Evolutionary conservation across 108 stramenopile species (phyloP), one percentile per base, ranked within the genome.

Genomic region (Nannochloropsis granulata): DNA sequence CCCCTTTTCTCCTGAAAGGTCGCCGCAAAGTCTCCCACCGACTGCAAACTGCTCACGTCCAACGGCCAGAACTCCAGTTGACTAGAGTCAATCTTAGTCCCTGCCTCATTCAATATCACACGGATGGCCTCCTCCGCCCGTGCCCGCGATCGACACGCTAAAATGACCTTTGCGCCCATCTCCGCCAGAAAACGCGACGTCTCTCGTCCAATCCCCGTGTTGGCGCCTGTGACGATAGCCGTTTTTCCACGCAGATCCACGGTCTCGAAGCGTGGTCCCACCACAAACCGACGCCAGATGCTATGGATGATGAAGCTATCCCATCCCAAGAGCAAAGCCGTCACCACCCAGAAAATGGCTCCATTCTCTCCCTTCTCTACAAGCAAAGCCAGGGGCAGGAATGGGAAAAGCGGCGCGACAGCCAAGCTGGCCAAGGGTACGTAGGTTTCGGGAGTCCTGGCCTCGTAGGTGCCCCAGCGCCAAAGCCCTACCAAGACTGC

Each of bases 81-180:
- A 24, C 19, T 10, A n/a, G 56, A 10, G 16, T 71, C n/a, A 2
- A 71, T 71, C 10, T 71, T 71, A 24, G 78, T 14, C 7, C 79
- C 23, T 78, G 56, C 14, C 82, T 43, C 81, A 24, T 14, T 19
- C 71, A 88, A 82, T 19, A 89, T 89, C 16, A 23, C 24, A 14
- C 81, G 14, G 13, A 85, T 89, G n/a, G 88, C 88, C 19, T 85
- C 85, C 21, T 84, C 80, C 23, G 88, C 88, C 25, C 88, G 85
- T 14, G 88, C 88, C 44, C 83, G 43, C 23, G 87, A 89, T 12
- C 89, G 86, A 88, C 89, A 90, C 24, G 88, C 89, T 82, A 86
- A 44, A 45, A 90, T 88, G 16, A 90, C 90, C 23, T 88, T 85
- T 12, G 84, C 90, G 12, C 90, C 90, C 85, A 84, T 86, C 14